Base-by-base conservation (phyloP, 2,329 filamentous ascomycete genomes). In the Diaporthe sp. region DNA sequence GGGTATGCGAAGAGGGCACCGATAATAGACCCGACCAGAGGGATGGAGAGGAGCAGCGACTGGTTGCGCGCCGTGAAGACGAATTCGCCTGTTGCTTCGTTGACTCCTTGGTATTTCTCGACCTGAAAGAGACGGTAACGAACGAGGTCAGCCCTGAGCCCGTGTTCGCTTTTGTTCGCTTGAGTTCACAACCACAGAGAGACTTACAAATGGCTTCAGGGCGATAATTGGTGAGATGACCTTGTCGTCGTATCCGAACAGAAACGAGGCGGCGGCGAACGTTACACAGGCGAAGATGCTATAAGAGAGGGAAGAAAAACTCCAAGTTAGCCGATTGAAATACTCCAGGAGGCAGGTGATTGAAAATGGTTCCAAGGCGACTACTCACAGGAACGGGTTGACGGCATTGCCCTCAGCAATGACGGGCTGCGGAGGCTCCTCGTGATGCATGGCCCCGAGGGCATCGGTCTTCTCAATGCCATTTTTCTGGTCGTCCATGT, bases 31-130 rank as follows among this genome's bases (percentile, higher is more conserved):
- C 82, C 82, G 31, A 84, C 81, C 28, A 85, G 79, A 13, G 83
- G 83, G 7, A 84, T 77, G 9, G 82, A 82, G 57, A 84, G 80
- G 57, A 85, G 74, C 22, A 85, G 75, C 69, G 82, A 80, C 42
- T 83, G 82, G 55, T 84, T 84, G 9, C 58, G 44, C 1, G 74
- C 74, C 8, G 73, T 75, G 67, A 75, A 67, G 34, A 61, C 57
- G 34, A 44, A 72, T 39, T 75, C 73, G 22, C 73, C 73, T 55
- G 65, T 75, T 58, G 57, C 37, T 22, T 71, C 55, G 67, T 74
- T 74, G 15, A 65, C 12, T 42, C 73, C 73, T 71, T 75, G 73
- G 25, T 65, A 75, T 59, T 59, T 58, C 37, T 74, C 62, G 31
- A 74, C 72, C 72, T 74, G 51, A 22, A 8, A 46, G 4, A 28